Conservation (phyloP, 441 rosid genomes). For the Populus hybrid region DNA sequence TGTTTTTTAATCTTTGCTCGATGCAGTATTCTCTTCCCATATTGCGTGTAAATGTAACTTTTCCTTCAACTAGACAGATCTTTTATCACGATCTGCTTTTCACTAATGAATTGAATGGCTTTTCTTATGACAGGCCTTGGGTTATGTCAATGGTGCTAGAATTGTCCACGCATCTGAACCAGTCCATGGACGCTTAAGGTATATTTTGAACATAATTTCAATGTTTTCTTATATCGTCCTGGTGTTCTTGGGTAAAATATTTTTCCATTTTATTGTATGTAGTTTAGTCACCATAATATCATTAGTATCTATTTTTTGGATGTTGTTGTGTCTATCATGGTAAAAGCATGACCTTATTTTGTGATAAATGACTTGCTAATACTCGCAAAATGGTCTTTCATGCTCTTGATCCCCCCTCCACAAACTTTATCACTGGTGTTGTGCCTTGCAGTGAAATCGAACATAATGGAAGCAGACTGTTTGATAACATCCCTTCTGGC, state of each 20-base stretch:
- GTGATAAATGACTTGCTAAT: constrained; percentile 1
- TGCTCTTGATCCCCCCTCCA: constrained; percentile 10
- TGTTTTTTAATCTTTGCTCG: not conserved
- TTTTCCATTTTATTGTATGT: not conserved
- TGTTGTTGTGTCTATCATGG: constrained; percentile 2
- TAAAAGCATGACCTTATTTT: constrained; percentile 1
- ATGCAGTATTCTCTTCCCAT: not conserved
- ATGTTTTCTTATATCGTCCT: not conserved
- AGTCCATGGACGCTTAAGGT: constrained; percentile 97
- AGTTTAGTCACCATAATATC: not conserved
- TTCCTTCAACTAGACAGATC: not conserved
- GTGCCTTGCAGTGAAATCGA: constrained; percentile 68
- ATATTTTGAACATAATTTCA: constrained; percentile 22
- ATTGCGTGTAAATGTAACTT: not conserved
- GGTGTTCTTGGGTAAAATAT: not conserved
- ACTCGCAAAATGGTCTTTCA: constrained; percentile 1
- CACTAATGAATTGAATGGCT: constrained; percentile 10
- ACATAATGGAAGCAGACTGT: constrained; percentile 72
- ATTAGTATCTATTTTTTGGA: not conserved
- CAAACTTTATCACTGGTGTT: constrained; percentile 17
- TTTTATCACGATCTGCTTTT: not conserved
- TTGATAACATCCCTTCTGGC: constrained; percentile 80
- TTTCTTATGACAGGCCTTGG: constrained; percentile 66
- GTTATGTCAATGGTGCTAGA: constrained; percentile 86
- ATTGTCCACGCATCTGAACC: constrained; percentile 91